Conservation (phyloP, 2,329 filamentous ascomycete species). For the Leptographium galeiforme region DNA sequence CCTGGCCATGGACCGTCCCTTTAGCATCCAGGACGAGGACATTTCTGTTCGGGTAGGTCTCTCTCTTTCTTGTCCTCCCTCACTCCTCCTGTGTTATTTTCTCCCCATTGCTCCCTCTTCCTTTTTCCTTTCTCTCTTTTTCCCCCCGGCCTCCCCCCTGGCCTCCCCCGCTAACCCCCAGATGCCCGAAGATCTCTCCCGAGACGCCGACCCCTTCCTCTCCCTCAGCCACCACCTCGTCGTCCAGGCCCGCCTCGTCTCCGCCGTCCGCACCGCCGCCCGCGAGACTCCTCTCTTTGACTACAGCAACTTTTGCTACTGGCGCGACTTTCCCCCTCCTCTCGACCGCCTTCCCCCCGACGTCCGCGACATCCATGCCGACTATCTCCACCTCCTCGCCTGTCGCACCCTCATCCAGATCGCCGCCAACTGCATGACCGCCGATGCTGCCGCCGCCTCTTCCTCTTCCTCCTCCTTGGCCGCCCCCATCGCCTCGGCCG, state of each 20-base stretch:
- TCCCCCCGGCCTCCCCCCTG: no score
- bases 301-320: constrained; percentile 9
- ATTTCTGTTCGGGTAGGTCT: not conserved
- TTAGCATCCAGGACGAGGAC: constrained; percentile 3
- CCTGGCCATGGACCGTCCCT: constrained; percentile 1
- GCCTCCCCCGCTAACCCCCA: not conserved
- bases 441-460: not conserved
- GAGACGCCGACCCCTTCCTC: not conserved
- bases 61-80: not conserved
- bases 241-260: constrained; percentile 6
- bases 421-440: not conserved
- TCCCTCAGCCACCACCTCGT: constrained; percentile 6
- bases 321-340: constrained; percentile 1
- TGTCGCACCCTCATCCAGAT: constrained; percentile 6
- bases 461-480: not conserved
- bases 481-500: not conserved
- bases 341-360: not conserved
- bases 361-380: not conserved
- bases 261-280: not conserved
- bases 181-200: not conserved
- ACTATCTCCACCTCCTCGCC: constrained; percentile 1
- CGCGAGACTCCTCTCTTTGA: not conserved
- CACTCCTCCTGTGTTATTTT: not conserved
- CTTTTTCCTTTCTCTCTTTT: no score
- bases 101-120: not conserved